phyloP scores from a whole-genome alignment of 1,139 yeast genomes.

The Casaregolazyma lundiana region DNA sequence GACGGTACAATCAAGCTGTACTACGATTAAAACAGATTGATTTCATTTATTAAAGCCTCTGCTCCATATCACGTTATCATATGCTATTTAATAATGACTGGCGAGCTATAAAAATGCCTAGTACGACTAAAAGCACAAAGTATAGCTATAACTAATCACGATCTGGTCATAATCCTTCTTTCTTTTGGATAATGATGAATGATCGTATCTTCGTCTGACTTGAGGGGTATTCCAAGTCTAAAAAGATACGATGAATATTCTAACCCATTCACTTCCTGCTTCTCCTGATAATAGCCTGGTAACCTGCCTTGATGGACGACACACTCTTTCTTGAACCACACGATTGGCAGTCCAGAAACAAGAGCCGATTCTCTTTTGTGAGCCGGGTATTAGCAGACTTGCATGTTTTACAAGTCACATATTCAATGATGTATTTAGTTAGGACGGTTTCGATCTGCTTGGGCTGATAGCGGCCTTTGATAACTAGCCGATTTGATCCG shows the following conservation, averaged over 20 bases:
- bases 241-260: neutral
- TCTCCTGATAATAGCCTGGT: conserved; percentile 75
- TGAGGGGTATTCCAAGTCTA: too few species aligned
- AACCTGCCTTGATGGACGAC: conserved; percentile 96
- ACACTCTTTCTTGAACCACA: conserved; percentile 98
- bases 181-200: too few species aligned
- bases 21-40: neutral
- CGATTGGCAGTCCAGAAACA: conserved; percentile 94
- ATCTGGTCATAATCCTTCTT: too few species aligned
- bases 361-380: conserved; percentile 96
- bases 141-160: too few species aligned
- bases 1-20: conserved; percentile 13
- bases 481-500: conserved; percentile 93
- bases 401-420: conserved; percentile 98
- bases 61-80: neutral
- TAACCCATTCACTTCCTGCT: conserved; percentile 33
- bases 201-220: too few species aligned
- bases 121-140: too few species aligned
- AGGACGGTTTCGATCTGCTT: conserved; percentile 95
- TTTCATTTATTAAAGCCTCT: too few species aligned
- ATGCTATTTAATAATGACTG: too few species aligned
- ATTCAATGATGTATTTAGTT: conserved; percentile 94
- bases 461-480: conserved; percentile 97
- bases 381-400: conserved; percentile 95
- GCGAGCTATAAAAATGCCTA: too few species aligned